Base-by-base conservation (phyloP, 352 stramenopile species). In the Halophytophthora batemanensis region DNA sequence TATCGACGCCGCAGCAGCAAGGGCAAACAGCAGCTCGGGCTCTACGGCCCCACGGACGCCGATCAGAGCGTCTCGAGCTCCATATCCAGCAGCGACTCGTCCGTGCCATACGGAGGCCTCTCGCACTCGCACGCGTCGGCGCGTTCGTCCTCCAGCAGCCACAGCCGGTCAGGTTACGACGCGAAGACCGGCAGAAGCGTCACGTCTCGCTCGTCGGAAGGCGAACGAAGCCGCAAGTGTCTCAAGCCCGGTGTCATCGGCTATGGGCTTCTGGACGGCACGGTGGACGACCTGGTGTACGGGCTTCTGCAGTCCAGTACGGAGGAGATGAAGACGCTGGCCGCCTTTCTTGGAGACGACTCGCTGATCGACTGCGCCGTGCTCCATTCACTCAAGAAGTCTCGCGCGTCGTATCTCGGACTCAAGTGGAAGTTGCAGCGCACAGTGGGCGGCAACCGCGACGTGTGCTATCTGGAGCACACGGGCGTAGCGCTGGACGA, bases 351-450 rank as follows among this genome's bases (percentile, higher is more conserved):
- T 0, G 59, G 51, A 1, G 75, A 80, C 41, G 69, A 87, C 45
- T 75, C 70, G 41, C 60, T 89, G 28, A 78, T 89, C 23, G 78
- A 89, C 43, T 78, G 70, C 18, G 73, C 71, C 33, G 78, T 82
- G 51, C 52, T 89, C 12, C 73, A 86, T 38, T 84, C 73, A 0
- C 59, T 89, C 43, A 69, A 74, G 22, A 53, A 73, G 36, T 74
- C 67, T 28, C 73, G 67, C 13, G 71, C 73, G 19, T 80, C 73
- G 22, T 86, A 85, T 45, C 56, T 87, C 34, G 76, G 78, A 13
- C 70, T 89, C 50, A 89, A 89, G 66, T 89, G 78, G 78, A 86
- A 84, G 46, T 55, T 89, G 33, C 73, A 61, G 34, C 78, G 75
- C 14, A 86, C 78, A 6, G 65, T 83, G n/a, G 78, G 78, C 15